Evolutionary conservation across 2,329 filamentous ascomycete species (phyloP).

Genomic region (Parastagonospora avenae): DNA sequence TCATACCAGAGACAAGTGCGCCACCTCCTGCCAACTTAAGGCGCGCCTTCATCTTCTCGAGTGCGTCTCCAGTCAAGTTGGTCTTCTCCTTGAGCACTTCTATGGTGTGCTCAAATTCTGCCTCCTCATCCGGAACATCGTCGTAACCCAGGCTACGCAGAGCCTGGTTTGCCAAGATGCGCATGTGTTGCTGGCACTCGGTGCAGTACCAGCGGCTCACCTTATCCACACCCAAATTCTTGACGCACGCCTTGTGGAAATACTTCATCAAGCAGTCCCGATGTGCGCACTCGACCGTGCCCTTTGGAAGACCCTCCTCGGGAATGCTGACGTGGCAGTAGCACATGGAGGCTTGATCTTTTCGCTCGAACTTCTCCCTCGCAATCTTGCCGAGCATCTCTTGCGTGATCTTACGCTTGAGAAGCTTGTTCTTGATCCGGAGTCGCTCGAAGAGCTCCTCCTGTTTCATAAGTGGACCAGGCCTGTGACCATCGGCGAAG

Average conservation of each 20-base stretch:
- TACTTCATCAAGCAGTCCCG: slow-evolving; percentile 14
- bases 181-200: slow-evolving; percentile 24
- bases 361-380: background rate
- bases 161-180: slow-evolving; percentile 7
- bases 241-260: slow-evolving; percentile 32
- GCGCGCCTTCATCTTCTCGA: background rate
- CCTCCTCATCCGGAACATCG: slow-evolving; percentile 1
- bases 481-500: slow-evolving; percentile 5
- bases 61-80: background rate
- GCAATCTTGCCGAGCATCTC: slow-evolving; percentile 12
- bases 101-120: background rate
- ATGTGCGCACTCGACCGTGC: slow-evolving; percentile 22
- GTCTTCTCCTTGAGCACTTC: background rate
- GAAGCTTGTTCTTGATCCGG: slow-evolving; percentile 12
- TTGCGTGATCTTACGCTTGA: slow-evolving; percentile 9
- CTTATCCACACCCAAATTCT: slow-evolving; percentile 20
- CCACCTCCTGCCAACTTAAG: too few species aligned
- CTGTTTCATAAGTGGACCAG: slow-evolving; percentile 23
- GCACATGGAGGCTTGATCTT: slow-evolving; percentile 13
- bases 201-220: slow-evolving; percentile 34
- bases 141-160: slow-evolving; percentile 8
- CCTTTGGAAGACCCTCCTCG: background rate
- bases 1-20: too few species aligned
- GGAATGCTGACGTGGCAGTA: slow-evolving; percentile 21
- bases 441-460: slow-evolving; percentile 18